Evolutionary conservation across 345 rosid genomes (phyloP), one percentile per base, ranked within the genome.

Genomic region (Gossypium ekmanianum): DNA sequence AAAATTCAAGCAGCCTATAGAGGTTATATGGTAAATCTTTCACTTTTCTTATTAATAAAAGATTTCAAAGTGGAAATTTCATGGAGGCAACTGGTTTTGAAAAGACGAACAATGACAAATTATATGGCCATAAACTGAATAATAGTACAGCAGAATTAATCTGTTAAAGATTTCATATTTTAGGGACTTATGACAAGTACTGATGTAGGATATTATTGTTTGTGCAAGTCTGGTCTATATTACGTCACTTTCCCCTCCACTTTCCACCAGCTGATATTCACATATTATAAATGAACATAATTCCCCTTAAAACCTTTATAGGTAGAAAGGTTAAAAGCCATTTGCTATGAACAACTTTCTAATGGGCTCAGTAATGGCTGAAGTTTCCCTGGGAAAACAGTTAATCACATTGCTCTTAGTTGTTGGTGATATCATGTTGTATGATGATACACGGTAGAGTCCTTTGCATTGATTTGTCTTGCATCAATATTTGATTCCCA

Each of bases 1-100:
- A 93, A 87, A 86, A 90, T 96, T 76, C 97, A 96, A 86, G 91
- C 99, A 77, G 88, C 87, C 72, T 93, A 86, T 56, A 86, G 94
- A 85, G 99, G 98, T 74, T 92, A 84, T 75, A 85, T 82, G 92
- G 99, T 93, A 87, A 86, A 84, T 65, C 1, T 61, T 77, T 81
- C 74, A 74, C 71, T 74, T 58, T 63, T 63, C 62, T 16, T 69
- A 3, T 58, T 52, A 14, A 22, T 10, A 3, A 34, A 61, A 27
- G 47, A 27, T 39, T 14, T 14, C 56, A 51, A 51, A 29, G 62
- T 16, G 52, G 54, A 18, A 14, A 44, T 44, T 44, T 44, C 34
- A 45, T 44, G 55, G n/a, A 22, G 54, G n/a, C 69, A 41, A 24
- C 57, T 2, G 22, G 13, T 34, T 63, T 34, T 62, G 18, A 34